phyloP scores from a whole-genome alignment of 2,329 filamentous ascomycete genomes.

The Claviceps cyperi region DNA sequence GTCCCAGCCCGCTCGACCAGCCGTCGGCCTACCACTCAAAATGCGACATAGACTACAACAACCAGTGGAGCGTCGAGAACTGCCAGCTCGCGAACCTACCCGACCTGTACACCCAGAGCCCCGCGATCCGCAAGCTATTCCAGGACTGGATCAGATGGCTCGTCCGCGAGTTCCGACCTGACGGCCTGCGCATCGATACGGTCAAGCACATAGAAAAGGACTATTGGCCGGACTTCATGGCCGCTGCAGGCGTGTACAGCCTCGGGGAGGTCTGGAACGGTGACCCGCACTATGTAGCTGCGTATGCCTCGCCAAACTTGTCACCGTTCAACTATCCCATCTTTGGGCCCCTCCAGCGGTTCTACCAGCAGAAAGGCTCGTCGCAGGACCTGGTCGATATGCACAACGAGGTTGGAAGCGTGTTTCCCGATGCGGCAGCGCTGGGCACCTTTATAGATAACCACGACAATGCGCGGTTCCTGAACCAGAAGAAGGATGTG shows the following conservation, averaged over 20 bases:
- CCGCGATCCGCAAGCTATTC: conserved; percentile 33
- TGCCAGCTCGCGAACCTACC: conserved; percentile 47
- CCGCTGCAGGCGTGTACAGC: conserved; percentile 41
- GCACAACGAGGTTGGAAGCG: conserved; percentile 19
- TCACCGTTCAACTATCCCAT: conserved; percentile 46
- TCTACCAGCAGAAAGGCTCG: conserved; percentile 23
- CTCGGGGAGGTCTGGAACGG: conserved; percentile 47
- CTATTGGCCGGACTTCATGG: conserved; percentile 41
- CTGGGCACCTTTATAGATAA: conserved; percentile 43
- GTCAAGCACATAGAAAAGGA: conserved; percentile 45
- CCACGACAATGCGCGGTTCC: conserved; percentile 42
- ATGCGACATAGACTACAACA: conserved; percentile 41
- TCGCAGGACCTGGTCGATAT: conserved; percentile 26
- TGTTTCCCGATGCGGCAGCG: conserved; percentile 29
- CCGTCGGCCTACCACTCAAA: conserved; percentile 44
- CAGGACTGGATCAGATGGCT: conserved; percentile 44
- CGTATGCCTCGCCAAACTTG: conserved; percentile 33
- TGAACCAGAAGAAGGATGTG: conserved; percentile 35
- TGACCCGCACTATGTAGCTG: conserved; percentile 32
- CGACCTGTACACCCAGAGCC: conserved; percentile 42
- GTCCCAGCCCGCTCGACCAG: conserved; percentile 32
- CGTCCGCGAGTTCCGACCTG: conserved; percentile 46
- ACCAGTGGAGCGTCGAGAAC: conserved; percentile 30
- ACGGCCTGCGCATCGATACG: conserved; percentile 46
- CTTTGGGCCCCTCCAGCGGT: conserved; percentile 28